A percentile compares a stretch with the other conserved stretches of the same genome.
These are phyloP conservation scores for Globisporangium cystogenes DNA, from an alignment of 352 stramenopile genomes.

Conservation along the genomic window DNA sequence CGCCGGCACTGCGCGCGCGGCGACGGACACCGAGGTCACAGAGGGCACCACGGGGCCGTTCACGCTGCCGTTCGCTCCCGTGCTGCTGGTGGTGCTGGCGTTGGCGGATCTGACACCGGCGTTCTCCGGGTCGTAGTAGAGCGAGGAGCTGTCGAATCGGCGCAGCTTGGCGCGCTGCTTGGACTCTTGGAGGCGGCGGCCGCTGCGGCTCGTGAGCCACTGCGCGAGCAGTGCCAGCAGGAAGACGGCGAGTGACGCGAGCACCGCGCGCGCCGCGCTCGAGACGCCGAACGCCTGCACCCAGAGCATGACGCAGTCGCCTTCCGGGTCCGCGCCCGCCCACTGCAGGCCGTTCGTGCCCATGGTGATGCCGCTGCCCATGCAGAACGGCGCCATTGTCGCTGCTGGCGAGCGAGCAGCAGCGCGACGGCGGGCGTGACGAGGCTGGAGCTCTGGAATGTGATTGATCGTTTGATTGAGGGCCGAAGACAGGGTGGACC, in stretches of 20 bases:
- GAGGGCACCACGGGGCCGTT: slow-evolving; percentile 9
- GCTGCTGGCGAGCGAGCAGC: no score
- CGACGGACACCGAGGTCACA: slow-evolving; percentile 13
- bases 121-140: slow-evolving; percentile 29
- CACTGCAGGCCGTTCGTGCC: slow-evolving; percentile 51
- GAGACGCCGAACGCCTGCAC: slow-evolving; percentile 46
- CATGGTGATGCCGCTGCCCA: slow-evolving; percentile 60
- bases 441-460: no score
- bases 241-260: slow-evolving; percentile 45
- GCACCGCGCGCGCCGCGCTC: slow-evolving; percentile 26
- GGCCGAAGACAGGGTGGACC: no score
- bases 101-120: slow-evolving; percentile 7
- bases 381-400: slow-evolving; percentile 37
- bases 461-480: no score
- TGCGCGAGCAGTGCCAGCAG: slow-evolving; percentile 52
- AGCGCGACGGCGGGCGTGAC: no score
- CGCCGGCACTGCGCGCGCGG: slow-evolving; percentile 6
- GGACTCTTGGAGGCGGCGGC: slow-evolving; percentile 35
- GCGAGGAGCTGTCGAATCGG: neutral
- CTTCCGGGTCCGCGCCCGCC: slow-evolving; percentile 26
- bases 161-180: slow-evolving; percentile 30
- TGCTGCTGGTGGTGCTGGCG: slow-evolving; percentile 5
- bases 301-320: slow-evolving; percentile 72
- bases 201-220: slow-evolving; percentile 40
- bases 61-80: neutral